Evolutionary conservation across 2,329 filamentous ascomycete species (phyloP).

Genomic region (Fusarium bactridioides): DNA sequence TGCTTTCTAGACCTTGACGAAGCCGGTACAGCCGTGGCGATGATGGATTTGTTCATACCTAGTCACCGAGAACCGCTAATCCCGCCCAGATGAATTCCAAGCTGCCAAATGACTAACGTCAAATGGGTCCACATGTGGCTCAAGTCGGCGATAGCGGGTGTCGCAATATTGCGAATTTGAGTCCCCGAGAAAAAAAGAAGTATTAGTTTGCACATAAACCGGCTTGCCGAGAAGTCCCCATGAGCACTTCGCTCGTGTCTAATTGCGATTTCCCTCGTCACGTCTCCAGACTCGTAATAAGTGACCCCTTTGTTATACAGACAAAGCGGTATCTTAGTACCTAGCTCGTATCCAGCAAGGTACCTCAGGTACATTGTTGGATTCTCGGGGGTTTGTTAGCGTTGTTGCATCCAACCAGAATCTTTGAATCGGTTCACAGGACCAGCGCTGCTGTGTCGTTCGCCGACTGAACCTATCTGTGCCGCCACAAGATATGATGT

Average conservation of each 20-base stretch:
- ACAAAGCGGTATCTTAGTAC: background rate
- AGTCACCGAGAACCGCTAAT: slow-evolving; percentile 29
- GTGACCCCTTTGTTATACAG: background rate
- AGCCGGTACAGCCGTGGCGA: background rate
- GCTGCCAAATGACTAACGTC: background rate
- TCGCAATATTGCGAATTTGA: slow-evolving; percentile 6
- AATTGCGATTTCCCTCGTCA: background rate
- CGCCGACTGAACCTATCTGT: slow-evolving; percentile 34
- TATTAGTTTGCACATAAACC: background rate
- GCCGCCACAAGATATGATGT: slow-evolving; percentile 28
- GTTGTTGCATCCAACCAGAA: slow-evolving; percentile 42
- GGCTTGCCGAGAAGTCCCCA: background rate
- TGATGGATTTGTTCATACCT: background rate
- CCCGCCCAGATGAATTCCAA: background rate
- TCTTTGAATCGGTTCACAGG: slow-evolving; percentile 37
- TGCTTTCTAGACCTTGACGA: background rate
- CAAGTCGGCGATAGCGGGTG: slow-evolving; percentile 21
- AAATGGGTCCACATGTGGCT: background rate
- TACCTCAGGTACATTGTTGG: slow-evolving; percentile 4
- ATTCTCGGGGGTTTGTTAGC: slow-evolving; percentile 34
- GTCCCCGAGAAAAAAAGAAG: background rate
- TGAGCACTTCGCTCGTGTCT: background rate
- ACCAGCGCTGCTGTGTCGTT: slow-evolving; percentile 22
- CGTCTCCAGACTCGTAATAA: background rate
- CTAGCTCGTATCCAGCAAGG: slow-evolving; percentile 12